These are phyloP conservation scores for Lomentospora prolificans DNA, from an alignment of 2,329 filamentous ascomycete species.

Conservation along the genomic window DNA sequence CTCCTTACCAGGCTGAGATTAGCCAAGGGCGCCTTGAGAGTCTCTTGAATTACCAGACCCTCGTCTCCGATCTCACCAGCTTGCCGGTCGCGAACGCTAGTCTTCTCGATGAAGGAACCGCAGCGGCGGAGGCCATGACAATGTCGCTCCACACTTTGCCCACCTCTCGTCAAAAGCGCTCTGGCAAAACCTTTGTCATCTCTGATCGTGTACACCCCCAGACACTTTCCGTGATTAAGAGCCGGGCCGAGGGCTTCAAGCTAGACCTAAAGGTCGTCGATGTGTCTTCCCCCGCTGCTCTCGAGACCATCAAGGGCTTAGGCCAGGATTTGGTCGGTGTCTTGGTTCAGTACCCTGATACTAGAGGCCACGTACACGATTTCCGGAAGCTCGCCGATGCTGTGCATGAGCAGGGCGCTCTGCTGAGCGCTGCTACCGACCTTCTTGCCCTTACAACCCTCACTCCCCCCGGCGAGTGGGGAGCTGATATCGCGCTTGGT, in stretches of 20 bases:
- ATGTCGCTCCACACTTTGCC: conserved; percentile 73
- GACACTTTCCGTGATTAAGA: conserved; percentile 73
- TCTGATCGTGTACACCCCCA: conserved; percentile 76
- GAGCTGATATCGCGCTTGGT: conserved; percentile 90
- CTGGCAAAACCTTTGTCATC: conserved; percentile 74
- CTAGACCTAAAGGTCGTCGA: conserved; percentile 69
- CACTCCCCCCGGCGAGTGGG: conserved; percentile 86
- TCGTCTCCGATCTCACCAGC: conserved; percentile 80
- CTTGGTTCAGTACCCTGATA: conserved; percentile 91
- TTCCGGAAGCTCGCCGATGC: conserved; percentile 64
- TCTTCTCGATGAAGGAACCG: conserved; percentile 81
- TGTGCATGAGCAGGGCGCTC: conserved; percentile 67
- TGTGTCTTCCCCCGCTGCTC: conserved; percentile 51
- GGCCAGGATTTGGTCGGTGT: conserved; percentile 81
- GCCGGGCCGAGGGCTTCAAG: conserved; percentile 83
- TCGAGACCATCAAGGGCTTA: conserved; percentile 58
- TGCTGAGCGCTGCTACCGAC: conserved; percentile 83
- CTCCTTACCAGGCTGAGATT: conserved; percentile 94
- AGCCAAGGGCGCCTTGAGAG: conserved; percentile 90
- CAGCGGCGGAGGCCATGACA: conserved; percentile 92
- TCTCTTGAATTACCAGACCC: conserved; percentile 88
- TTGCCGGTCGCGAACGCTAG: conserved; percentile 86
- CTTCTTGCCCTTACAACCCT: conserved; percentile 78
- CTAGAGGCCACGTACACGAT: conserved; percentile 68
- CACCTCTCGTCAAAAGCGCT: conserved; percentile 58